Percentiles rank a stretch among this genome's conserved stretches.
phyloP scores from a whole-genome alignment of 345 rosid species.

The Combretum micranthum region DNA sequence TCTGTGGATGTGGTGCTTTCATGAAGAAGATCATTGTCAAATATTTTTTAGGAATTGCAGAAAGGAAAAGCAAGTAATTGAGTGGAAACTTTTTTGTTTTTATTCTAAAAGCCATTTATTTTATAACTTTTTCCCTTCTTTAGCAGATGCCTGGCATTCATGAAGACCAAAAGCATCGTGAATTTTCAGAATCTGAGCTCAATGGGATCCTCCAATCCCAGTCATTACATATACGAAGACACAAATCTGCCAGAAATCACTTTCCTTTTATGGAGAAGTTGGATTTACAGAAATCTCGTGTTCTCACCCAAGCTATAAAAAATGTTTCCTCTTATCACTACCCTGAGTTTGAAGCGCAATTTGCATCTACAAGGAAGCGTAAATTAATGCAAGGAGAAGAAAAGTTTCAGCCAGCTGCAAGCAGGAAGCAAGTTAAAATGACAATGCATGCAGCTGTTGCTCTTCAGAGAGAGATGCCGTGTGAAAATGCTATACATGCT shows the following conservation, averaged over 20 bases:
- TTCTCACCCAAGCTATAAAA: neutral
- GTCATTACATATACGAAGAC: conserved; percentile 10
- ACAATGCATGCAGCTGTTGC: conserved; percentile 21
- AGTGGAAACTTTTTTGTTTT: neutral
- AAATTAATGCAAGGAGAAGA: conserved; percentile 25
- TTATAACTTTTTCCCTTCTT: neutral
- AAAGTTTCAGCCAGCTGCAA: conserved; percentile 14
- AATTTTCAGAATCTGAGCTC: conserved; percentile 20
- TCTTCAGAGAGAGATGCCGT: conserved; percentile 23
- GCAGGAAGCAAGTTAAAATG: conserved; percentile 16
- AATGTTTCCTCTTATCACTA: neutral
- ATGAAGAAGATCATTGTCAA: neutral
- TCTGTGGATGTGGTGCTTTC: too few species aligned
- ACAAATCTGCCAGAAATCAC: conserved; percentile 18
- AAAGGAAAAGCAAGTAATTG: neutral
- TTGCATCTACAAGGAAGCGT: neutral
- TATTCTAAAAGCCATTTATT: neutral
- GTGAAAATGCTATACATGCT: conserved; percentile 21
- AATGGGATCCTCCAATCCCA: conserved; percentile 21
- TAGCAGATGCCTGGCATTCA: conserved; percentile 25
- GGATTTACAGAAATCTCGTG: neutral
- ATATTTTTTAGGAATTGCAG: neutral
- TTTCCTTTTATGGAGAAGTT: conserved; percentile 5
- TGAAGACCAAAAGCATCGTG: conserved; percentile 19
- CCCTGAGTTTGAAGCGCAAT: neutral